Base-by-base conservation (phyloP, 306 rosid species). In the Pyrus communis region DNA sequence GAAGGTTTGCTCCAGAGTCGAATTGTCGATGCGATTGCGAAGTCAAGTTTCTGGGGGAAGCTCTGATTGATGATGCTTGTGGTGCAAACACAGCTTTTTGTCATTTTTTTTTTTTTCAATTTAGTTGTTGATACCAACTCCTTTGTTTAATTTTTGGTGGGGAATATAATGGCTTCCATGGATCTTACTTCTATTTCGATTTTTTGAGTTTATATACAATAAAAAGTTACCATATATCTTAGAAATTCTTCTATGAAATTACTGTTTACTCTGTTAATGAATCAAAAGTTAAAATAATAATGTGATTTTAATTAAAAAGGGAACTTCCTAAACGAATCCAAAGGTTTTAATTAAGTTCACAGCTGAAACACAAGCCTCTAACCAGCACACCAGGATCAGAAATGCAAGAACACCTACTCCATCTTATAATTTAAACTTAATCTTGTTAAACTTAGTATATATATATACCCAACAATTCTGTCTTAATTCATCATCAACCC, bases 361-460 rank as follows among this genome's bases (percentile, higher is more conserved):
- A 31, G 4, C 55, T 49, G 18, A 49, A 49, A 49, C 55, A 49
- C 55, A 49, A 49, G 55, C 8, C 21, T 73, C 51, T 51, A 88
- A 85, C 91, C 38, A 81, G 70, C 63, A 66, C 88, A 80, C 69
- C 38, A 13, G n/a, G 18, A 30, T 70, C 67, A 27, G 60, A 79
- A 79, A 7, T 58, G 77, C 69, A 33, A 18, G 28, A 27, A 30
- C 22, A 90, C 84, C 92, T 67, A 60, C 87, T 87, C 87, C 88
- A 86, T 69, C 74, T 69, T 31, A 14, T 17, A 14, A 46, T 62
- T 66, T 70, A 40, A 42, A 17, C 11, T 9, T 57, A 4, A 23
- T 7, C 18, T 14, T 68, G 13, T 75, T 59, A 6, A 30, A 35
- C 28, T 13, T 31, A 14, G 9, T 74, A n/a, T n/a, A 81, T 75